These are phyloP conservation scores for Phanerochaete carnosa DNA, from an alignment of 768 basidiomycete genomes.

Conservation along the genomic window DNA sequence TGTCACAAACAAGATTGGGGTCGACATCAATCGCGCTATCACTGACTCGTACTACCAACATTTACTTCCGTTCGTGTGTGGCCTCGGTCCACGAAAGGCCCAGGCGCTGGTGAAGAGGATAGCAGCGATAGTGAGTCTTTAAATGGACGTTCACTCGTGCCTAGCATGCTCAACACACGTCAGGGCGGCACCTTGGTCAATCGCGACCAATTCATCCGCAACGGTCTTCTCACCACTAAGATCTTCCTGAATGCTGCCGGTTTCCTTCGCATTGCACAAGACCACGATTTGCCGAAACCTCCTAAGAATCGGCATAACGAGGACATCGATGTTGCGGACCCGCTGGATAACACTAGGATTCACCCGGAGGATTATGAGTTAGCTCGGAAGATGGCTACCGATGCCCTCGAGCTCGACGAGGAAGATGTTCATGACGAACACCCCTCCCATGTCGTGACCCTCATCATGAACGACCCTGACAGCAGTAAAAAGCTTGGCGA, in stretches of 20 bases:
- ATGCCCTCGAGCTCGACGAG: constrained; percentile 95
- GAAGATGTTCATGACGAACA: constrained; percentile 93
- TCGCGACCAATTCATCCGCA: constrained; percentile 84
- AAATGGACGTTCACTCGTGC: background rate
- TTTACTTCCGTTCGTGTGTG: constrained; percentile 86
- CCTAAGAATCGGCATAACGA: constrained; percentile 58
- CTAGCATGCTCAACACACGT: background rate
- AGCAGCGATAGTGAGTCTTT: constrained; percentile 56
- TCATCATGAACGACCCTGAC: constrained; percentile 82
- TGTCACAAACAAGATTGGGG: constrained; percentile 87
- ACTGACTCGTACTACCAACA: constrained; percentile 86
- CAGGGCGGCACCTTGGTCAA: constrained; percentile 88
- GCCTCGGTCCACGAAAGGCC: constrained; percentile 93
- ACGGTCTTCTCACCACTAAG: constrained; percentile 74
- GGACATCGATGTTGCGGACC: constrained; percentile 75
- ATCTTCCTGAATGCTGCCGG: constrained; percentile 93
- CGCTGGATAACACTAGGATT: constrained; percentile 91
- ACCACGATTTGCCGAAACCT: constrained; percentile 54
- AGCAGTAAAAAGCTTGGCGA: constrained; percentile 80
- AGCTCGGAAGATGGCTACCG: constrained; percentile 97
- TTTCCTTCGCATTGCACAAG: constrained; percentile 83
- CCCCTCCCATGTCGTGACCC: constrained; percentile 83
- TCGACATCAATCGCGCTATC: constrained; percentile 93
- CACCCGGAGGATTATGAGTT: constrained; percentile 98
- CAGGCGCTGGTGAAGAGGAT: constrained; percentile 82